Evolutionary conservation across 441 rosid species (phyloP).

Genomic region (Eugenia klotzschiana): DNA sequence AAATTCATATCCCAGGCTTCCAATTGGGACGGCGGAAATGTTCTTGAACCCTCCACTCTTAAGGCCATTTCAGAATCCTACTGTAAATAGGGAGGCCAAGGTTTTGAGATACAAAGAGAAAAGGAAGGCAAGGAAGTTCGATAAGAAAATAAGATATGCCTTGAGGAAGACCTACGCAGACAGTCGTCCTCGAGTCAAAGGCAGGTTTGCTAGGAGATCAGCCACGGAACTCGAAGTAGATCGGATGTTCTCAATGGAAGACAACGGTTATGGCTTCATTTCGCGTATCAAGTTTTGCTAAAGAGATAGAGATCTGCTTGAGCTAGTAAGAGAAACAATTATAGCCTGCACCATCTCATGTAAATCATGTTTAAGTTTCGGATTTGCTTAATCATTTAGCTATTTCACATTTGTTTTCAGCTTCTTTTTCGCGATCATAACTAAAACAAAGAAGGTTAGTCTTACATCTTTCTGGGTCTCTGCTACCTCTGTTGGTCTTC

Average conservation of each 20-base stretch:
- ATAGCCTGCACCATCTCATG: not conserved
- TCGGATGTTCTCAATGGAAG: slow-evolving; percentile 9
- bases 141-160: not conserved
- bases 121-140: not conserved
- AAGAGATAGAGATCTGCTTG: not conserved
- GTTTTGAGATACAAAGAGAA: slow-evolving; percentile 2
- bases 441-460: not conserved
- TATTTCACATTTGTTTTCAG: not conserved
- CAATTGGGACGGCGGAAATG: not conserved
- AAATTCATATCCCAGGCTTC: not conserved
- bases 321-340: not conserved
- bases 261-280: slow-evolving; percentile 9
- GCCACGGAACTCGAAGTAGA: slow-evolving; percentile 8
- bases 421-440: not conserved
- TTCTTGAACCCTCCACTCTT: not conserved
- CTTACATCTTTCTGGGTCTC: not conserved
- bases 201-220: slow-evolving; percentile 14
- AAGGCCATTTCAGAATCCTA: not conserved
- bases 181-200: slow-evolving; percentile 7
- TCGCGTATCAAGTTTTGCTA: not conserved
- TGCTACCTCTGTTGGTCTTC: not conserved
- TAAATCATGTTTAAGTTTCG: not conserved
- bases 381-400: not conserved
- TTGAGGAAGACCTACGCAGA: slow-evolving; percentile 15
- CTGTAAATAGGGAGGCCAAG: not conserved